These are phyloP conservation scores for Nidularia sp. DNA, from an alignment of 768 basidiomycete species.

Conservation along the genomic window DNA sequence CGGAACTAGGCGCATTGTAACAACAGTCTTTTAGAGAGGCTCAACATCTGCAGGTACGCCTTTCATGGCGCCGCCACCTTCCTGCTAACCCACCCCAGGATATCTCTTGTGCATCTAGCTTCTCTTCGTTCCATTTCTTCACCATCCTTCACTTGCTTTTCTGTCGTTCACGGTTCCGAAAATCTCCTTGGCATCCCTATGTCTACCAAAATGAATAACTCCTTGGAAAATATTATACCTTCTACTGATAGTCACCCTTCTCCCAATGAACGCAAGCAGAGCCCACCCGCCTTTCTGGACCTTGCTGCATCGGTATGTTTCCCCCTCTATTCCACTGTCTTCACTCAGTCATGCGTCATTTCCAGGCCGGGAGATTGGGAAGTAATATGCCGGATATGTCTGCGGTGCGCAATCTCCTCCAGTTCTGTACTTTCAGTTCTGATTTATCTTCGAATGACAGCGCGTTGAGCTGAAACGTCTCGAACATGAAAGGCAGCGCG, in stretches of 20 bases:
- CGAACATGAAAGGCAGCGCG: constrained; percentile 89
- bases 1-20: constrained; percentile 66
- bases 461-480: constrained; percentile 88
- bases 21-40: constrained; percentile 79
- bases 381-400: constrained; percentile 86
- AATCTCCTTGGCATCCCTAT: constrained; percentile 33
- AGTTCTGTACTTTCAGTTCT: background rate
- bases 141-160: constrained; percentile 46
- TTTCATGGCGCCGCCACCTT: constrained; percentile 15
- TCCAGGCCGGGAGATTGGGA: constrained; percentile 76
- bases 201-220: constrained; percentile 62
- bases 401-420: constrained; percentile 51
- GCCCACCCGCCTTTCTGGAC: constrained; percentile 90
- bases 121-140: constrained; percentile 48
- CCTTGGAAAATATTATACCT: constrained; percentile 66
- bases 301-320: constrained; percentile 84
- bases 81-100: constrained; percentile 34
- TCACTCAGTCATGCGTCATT: constrained; percentile 6
- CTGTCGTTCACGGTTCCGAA: constrained; percentile 55
- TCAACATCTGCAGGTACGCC: constrained; percentile 60
- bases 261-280: constrained; percentile 75
- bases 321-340: constrained; percentile 1
- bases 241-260: constrained; percentile 69
- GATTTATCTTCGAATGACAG: constrained; percentile 31
- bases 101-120: constrained; percentile 66